Base-by-base conservation (phyloP, 1,139 yeast genomes). In the Waltiozyma solani region DNA sequence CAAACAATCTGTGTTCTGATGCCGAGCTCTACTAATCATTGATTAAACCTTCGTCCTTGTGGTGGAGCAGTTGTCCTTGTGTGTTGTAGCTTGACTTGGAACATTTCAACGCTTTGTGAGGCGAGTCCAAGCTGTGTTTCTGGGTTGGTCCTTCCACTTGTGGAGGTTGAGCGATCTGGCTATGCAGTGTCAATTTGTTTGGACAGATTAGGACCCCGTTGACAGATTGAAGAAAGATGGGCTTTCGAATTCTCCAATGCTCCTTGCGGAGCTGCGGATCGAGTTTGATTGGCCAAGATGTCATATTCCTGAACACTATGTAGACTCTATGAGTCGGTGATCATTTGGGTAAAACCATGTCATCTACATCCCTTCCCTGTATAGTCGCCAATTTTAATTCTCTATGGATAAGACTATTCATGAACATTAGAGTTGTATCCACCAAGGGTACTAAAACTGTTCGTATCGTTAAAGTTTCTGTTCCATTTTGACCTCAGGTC, bases 241-340 rank as follows among this genome's bases (percentile, higher is more conserved):
- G 71, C 61, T 75, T 80, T 76, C n/a, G 87, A 80, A 77, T 73
- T 79, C 84, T 69, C 29, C 70, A 54, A 44, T 34, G 49, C 42
- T 40, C 43, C 37, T 45, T 25, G 29, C 11, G 12, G 12, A 23
- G 15, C 19, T 39, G 36, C 41, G 37, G 58, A 69, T 67, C 66
- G 78, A 73, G 82, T 74, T 76, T 79, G 79, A 53, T 52, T 46
- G 53, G 50, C 52, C 57, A 54, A 59, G 49, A 67, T 89, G 74
- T 82, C 85, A 82, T 82, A 82, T 82, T 82, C 93, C 93, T 81
- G 79, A 69, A 79, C 91, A 73, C 83, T 80, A 79, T 85, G 87
- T 58, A 69, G 81, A 83, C 65, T 77, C 57, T 54, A 63, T 73
- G 73, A 83, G 73, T 85, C 73, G 48, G 64, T 81, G 72, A 76